Evolutionary conservation across 2,329 filamentous ascomycete species (phyloP).

Genomic region (Colletotrichum limetticola): DNA sequence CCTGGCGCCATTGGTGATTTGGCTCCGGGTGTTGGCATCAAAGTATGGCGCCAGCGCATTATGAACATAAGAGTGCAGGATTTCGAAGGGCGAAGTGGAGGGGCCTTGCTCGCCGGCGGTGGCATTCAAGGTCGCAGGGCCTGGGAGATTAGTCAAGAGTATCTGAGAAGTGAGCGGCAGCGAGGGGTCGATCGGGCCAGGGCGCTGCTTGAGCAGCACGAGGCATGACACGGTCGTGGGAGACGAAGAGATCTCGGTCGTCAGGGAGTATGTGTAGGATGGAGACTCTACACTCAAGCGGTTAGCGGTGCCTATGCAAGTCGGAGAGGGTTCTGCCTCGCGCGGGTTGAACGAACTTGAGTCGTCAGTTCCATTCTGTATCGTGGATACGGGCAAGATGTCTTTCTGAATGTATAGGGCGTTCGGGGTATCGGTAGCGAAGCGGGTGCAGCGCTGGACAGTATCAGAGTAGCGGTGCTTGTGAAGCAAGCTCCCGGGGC

Average conservation of each 20-base stretch:
- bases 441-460: slow-evolving; percentile 85
- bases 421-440: slow-evolving; percentile 87
- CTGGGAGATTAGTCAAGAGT: slow-evolving; percentile 91
- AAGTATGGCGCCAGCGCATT: slow-evolving; percentile 95
- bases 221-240: slow-evolving; percentile 86
- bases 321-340: not conserved
- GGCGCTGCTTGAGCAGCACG: slow-evolving; percentile 84
- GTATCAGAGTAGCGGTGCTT: slow-evolving; percentile 79
- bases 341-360: slow-evolving; percentile 27
- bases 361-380: slow-evolving; percentile 58
- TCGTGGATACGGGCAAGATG: slow-evolving; percentile 63
- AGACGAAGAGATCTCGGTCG: slow-evolving; percentile 83
- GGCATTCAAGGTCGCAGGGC: slow-evolving; percentile 76
- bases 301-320: slow-evolving; percentile 40
- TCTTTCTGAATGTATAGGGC: slow-evolving; percentile 95
- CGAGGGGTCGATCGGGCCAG: slow-evolving; percentile 85
- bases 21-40: slow-evolving; percentile 91
- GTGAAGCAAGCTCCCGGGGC: slow-evolving; percentile 84
- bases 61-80: slow-evolving; percentile 91
- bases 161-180: slow-evolving; percentile 88
- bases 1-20: slow-evolving; percentile 72
- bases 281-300: slow-evolving; percentile 48
- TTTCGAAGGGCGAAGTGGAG: slow-evolving; percentile 86
- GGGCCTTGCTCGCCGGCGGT: slow-evolving; percentile 76
- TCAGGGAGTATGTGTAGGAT: slow-evolving; percentile 81